Conservation (phyloP, 2,329 filamentous ascomycete genomes). For the Alternaria ventricosa region DNA sequence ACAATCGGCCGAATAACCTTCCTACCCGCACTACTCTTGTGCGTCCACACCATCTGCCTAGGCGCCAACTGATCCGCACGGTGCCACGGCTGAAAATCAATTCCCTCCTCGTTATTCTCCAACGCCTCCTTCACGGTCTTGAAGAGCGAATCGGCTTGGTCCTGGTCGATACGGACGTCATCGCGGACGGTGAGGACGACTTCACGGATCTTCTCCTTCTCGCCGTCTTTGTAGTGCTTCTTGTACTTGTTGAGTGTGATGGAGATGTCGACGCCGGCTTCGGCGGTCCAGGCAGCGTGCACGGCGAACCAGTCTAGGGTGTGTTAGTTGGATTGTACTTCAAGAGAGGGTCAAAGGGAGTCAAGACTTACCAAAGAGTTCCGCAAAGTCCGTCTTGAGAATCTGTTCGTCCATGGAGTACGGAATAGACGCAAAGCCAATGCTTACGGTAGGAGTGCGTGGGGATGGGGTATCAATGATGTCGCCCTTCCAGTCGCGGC, state of each 20-base stretch:
- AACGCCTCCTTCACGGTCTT: slow-evolving; percentile 50
- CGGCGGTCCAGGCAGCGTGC: slow-evolving; percentile 57
- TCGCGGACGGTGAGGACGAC: slow-evolving; percentile 55
- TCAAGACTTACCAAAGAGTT: slow-evolving; percentile 46
- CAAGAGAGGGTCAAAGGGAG: too few relatives aligned
- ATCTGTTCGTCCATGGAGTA: slow-evolving; percentile 57
- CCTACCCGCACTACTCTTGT: slow-evolving; percentile 49
- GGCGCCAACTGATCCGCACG: slow-evolving; percentile 49
- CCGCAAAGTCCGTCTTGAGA: slow-evolving; percentile 54
- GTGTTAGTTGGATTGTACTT: background rate
- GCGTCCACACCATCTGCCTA: slow-evolving; percentile 58
- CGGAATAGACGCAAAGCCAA: slow-evolving; percentile 56
- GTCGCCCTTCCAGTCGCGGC: slow-evolving; percentile 58
- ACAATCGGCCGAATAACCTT: slow-evolving; percentile 56
- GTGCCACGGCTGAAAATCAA: slow-evolving; percentile 55
- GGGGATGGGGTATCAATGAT: slow-evolving; percentile 56
- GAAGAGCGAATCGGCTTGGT: slow-evolving; percentile 54
- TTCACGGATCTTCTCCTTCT: slow-evolving; percentile 57
- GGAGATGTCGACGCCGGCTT: slow-evolving; percentile 54
- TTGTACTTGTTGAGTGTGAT: slow-evolving; percentile 58
- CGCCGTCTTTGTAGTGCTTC: slow-evolving; percentile 44
- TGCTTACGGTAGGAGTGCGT: slow-evolving; percentile 54
- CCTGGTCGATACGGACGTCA: slow-evolving; percentile 54
- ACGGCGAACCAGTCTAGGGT: slow-evolving; percentile 54
- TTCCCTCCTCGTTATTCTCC: slow-evolving; percentile 46